Evolutionary conservation across 2,329 filamentous ascomycete genomes (phyloP), one percentile per base, ranked within the genome.

Genomic region (Dichotomopilus funicola): DNA sequence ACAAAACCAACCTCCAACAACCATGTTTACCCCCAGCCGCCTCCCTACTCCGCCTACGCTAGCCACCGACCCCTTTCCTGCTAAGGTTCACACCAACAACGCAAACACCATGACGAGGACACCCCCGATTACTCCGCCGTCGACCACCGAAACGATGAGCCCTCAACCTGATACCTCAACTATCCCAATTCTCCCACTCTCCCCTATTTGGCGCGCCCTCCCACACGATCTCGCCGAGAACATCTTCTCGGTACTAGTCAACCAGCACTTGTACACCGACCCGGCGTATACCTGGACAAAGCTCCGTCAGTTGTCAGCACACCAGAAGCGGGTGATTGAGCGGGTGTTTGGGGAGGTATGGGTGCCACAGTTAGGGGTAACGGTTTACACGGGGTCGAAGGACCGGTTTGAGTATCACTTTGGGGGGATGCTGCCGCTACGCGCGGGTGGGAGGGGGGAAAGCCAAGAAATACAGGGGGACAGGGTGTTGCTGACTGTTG

Each of bases 331-430:
- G 13, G 19, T n/a, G 9, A 49, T 58, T 33, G 48, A 58, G 31
- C 48, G 7, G 5, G 37, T 27, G 12, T 58, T 58, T 19, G n/a
- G 3, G 9, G 1, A 5, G 1, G 44, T 51, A 27, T 58, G 56
- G 56, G 52, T 58, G 2, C 55, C 47, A n/a, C 42, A 44, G 33
- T 4, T 57, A 37, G 35, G 13, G n/a, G 49, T 57, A 27, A 57
- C 37, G 6, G 33, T 57, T n/a, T 57, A 57, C 35, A 8, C n/a
- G 10, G 36, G 45, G 35, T 6, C 11, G 8, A 9, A 13, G 2
- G 19, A 49, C 19, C 42, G 43, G 3, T 42, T 40, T 40, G 54
- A 52, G 3, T 56, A 56, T 12, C 2, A 6, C 10, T 3, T 55
- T 2, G 46, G 27, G 38, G 6, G 19, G 10, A 43, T 27, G 19